Evolutionary conservation across 2,329 filamentous ascomycete genomes (phyloP), one percentile per base, ranked within the genome.

Genomic region (Diaporthe vexans): DNA sequence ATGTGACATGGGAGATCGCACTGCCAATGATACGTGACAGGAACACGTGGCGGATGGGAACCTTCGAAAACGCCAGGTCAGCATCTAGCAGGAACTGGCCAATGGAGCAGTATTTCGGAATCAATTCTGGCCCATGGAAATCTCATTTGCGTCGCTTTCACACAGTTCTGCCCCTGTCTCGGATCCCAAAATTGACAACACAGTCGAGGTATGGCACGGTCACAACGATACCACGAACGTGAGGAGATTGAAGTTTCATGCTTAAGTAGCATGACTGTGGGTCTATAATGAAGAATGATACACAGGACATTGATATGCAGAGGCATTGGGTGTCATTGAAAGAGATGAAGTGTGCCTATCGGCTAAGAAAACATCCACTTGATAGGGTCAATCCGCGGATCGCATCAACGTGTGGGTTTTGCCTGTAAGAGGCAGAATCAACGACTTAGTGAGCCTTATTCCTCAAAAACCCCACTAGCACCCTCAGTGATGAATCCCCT

Each of bases 11-110:
- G 19, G 37, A 35, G 19, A 24, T 51, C 43, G 24, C 46, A n/a
- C 29, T 10, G 63, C 46, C 63, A 67, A 33, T 52, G 63, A 52
- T 52, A 33, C 29, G 21, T 37, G 63, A 37, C 46, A n/a, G 21
- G 48, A 37, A 52, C 33, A 35, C 26, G 29, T 35, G 37, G 43
- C 43, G 24, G 29, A 15, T 13, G 37, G 37, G 17, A n/a, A 17
- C 17, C 9, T 24, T n/a, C 26, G 13, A 13, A 29, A 29, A 33
- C 9, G 26, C 21, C 15, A 67, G 11, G 33, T 52, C 46, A 52
- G 21, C 11, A 24, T 17, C 15, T 26, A 11, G 33, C 19, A 8
- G 6, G 29, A 52, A 35, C 26, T 15, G 26, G 19, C 33, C 7
- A 26, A 52, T n/a, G 33, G 15, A 24, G 1, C 9, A n/a, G 3